Percentiles rank a stretch among this genome's conserved stretches.
phyloP scores from a whole-genome alignment of 2,329 filamentous ascomycete genomes.

The Fonsecaea multimorphosa region DNA sequence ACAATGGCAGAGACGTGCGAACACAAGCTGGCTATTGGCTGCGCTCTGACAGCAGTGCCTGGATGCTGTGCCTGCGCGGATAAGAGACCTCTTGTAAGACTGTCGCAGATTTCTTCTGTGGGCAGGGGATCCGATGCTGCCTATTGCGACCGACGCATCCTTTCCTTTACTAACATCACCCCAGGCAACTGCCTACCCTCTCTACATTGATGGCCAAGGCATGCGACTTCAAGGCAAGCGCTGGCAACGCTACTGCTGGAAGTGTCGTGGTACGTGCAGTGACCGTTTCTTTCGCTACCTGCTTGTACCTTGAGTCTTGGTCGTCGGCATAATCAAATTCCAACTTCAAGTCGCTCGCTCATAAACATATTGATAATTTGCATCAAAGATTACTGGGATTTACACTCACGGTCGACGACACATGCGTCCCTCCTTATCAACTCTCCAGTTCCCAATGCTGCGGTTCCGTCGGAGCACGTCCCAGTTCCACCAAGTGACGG shows the following conservation, averaged over 20 bases:
- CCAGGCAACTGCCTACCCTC: constrained; percentile 37
- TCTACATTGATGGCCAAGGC: constrained; percentile 39
- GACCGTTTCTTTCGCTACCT: constrained; percentile 6
- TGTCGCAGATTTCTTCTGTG: neutral
- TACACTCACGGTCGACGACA: constrained; percentile 22
- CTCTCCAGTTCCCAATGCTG: neutral
- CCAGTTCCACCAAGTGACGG: constrained; percentile 9
- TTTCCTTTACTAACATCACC: neutral
- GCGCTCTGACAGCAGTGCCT: constrained; percentile 35
- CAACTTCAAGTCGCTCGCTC: constrained; percentile 23
- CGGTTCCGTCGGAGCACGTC: neutral
- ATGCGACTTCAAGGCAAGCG: constrained; percentile 37
- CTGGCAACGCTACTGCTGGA: constrained; percentile 40
- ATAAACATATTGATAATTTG: constrained; percentile 34
- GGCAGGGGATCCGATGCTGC: neutral
- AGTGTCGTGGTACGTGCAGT: constrained; percentile 36
- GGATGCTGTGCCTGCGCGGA: constrained; percentile 39
- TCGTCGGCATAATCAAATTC: constrained; percentile 6
- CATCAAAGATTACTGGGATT: constrained; percentile 35
- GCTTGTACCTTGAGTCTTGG: neutral
- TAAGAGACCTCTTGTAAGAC: constrained; percentile 28
- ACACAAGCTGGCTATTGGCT: constrained; percentile 37
- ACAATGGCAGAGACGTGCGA: constrained; percentile 29
- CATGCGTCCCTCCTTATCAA: constrained; percentile 15
- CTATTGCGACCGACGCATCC: neutral